A percentile compares a stretch with the other conserved stretches of the same genome.
Evolutionary conservation across 2,329 filamentous ascomycete species (phyloP).

Genomic region (Beauveria sp.): DNA sequence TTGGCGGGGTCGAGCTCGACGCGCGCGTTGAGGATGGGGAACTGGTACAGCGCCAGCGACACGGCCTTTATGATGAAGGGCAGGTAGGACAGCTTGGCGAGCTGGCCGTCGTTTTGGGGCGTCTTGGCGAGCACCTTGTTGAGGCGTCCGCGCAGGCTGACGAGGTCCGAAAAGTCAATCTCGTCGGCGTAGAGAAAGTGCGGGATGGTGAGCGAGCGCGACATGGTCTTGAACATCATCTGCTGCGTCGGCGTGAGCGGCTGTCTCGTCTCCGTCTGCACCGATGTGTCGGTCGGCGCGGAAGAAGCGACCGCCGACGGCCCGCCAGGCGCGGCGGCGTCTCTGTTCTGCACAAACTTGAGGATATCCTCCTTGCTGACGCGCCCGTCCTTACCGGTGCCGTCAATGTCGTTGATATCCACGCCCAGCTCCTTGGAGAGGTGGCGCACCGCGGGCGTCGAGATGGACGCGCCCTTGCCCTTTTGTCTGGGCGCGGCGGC

Average conservation of each 20-base stretch:
- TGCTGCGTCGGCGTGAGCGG: slow-evolving; percentile 71
- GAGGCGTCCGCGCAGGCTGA: slow-evolving; percentile 63
- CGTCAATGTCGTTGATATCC: slow-evolving; percentile 68
- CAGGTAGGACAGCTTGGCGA: slow-evolving; percentile 74
- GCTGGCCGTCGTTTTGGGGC: slow-evolving; percentile 39
- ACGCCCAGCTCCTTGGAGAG: slow-evolving; percentile 73
- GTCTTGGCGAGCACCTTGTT: slow-evolving; percentile 52
- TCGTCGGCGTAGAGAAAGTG: slow-evolving; percentile 95
- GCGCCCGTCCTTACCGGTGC: slow-evolving; percentile 83
- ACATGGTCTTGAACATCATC: slow-evolving; percentile 98
- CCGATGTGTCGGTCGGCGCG: slow-evolving; percentile 26
- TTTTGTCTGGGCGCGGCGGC: slow-evolving; percentile 25
- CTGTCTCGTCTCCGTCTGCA: slow-evolving; percentile 60
- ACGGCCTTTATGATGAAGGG: slow-evolving; percentile 96
- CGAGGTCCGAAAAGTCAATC: slow-evolving; percentile 71
- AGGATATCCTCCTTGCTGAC: slow-evolving; percentile 91
- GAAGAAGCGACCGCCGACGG: slow-evolving; percentile 19
- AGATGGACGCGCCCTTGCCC: slow-evolving; percentile 65
- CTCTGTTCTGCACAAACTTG: slow-evolving; percentile 53
- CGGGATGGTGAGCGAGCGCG: slow-evolving; percentile 78
- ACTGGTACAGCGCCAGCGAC: slow-evolving; percentile 72
- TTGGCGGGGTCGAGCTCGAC: slow-evolving; percentile 52
- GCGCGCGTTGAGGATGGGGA: slow-evolving; percentile 80
- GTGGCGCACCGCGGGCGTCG: slow-evolving; percentile 88
- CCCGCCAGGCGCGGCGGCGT: slow-evolving; percentile 25